Conservation (phyloP, 805 yeast species). For the Hanseniaspora pseudoguilliermondii region DNA sequence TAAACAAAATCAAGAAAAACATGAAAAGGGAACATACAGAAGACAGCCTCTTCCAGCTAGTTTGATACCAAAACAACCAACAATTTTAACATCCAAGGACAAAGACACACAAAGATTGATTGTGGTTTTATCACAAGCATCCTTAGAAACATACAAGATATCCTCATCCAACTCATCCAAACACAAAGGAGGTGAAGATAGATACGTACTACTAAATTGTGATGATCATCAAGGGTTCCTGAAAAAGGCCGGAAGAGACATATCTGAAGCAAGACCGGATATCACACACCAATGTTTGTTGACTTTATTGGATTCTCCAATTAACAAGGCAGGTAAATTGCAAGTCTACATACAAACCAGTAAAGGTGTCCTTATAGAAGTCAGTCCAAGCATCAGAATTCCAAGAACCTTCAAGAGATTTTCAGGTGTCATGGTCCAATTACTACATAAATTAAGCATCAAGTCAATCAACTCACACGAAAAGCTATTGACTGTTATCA, state of each 20-base stretch:
- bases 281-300: constrained; percentile 95
- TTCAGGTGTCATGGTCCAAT: constrained; percentile 94
- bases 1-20: constrained; percentile 28
- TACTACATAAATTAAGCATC: constrained; percentile 81
- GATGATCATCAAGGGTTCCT: constrained; percentile 95
- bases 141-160: constrained; percentile 86
- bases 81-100: constrained; percentile 68
- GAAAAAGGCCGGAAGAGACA: constrained; percentile 92
- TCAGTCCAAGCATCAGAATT: constrained; percentile 90
- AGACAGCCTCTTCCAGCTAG: constrained; percentile 44
- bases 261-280: constrained; percentile 98
- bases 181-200: constrained; percentile 50
- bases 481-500: constrained; percentile 81
- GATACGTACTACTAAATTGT: constrained; percentile 86
- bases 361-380: constrained; percentile 85
- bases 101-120: constrained; percentile 75
- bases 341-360: constrained; percentile 96
- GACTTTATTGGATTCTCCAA: constrained; percentile 91
- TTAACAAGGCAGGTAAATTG: constrained; percentile 90
- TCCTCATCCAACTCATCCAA: constrained; percentile 49
- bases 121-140: constrained; percentile 92
- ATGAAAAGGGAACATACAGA: constrained; percentile 18
- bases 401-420: constrained; percentile 97
- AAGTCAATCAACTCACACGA: constrained; percentile 93
- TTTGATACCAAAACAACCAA: constrained; percentile 77